A percentile compares a stretch with the other conserved stretches of the same genome.
phyloP scores from a whole-genome alignment of 257 asterid genomes.

The Nicotiana obtusifolia region DNA sequence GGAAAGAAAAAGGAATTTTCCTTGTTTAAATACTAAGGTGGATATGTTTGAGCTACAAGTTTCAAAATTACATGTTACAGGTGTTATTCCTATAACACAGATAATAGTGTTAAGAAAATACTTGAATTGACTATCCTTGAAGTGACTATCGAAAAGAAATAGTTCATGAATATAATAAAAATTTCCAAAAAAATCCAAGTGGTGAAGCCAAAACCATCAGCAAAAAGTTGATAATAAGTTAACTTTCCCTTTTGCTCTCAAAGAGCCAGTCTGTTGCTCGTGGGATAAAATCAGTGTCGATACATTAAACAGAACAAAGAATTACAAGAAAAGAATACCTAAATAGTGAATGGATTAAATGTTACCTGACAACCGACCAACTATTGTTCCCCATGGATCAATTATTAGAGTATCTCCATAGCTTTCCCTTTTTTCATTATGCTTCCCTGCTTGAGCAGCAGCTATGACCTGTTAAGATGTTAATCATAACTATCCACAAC shows the following conservation, averaged over 20 bases:
- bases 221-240: not conserved
- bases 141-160: not conserved
- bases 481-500: not conserved
- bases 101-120: not conserved
- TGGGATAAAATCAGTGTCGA: not conserved
- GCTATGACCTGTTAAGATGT: conserved; percentile 55
- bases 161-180: not conserved
- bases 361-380: conserved; percentile 59
- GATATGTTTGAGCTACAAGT: not conserved
- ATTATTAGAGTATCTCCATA: conserved; percentile 77
- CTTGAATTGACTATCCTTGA: not conserved
- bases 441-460: conserved; percentile 91
- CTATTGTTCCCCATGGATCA: conserved; percentile 89
- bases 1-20: not conserved
- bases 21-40: not conserved
- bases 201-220: not conserved
- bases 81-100: not conserved
- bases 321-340: not conserved
- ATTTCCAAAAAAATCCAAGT: not conserved
- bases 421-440: conserved; percentile 74
- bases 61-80: not conserved
- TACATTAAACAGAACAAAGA: not conserved
- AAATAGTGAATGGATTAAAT: not conserved
- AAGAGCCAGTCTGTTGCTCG: not conserved
- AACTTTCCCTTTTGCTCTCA: not conserved